Percentiles rank a stretch among this genome's conserved stretches.
Conservation (phyloP, 495 filamentous ascomycete genomes). For the Geopyxis carbonaria region DNA sequence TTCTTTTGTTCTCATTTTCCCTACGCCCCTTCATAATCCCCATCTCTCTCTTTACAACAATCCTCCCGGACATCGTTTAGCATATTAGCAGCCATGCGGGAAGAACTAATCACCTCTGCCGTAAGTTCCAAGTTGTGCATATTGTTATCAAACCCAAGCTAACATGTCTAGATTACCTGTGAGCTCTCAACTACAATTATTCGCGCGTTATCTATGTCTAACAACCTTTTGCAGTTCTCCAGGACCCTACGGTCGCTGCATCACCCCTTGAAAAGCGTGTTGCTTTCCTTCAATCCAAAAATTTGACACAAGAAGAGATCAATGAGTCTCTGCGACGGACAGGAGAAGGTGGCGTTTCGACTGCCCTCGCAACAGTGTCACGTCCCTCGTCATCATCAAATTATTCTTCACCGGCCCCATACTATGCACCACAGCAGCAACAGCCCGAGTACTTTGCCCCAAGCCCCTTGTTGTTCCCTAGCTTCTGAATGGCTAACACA, state of each 20-base stretch:
- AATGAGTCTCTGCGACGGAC: slow-evolving; percentile 63
- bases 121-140: slow-evolving; percentile 30
- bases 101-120: slow-evolving; percentile 71
- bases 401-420: slow-evolving; percentile 52
- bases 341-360: slow-evolving; percentile 34
- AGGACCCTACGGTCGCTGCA: slow-evolving; percentile 76
- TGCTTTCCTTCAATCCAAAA: slow-evolving; percentile 90
- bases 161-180: slow-evolving; percentile 35
- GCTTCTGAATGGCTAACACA: background rate
- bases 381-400: slow-evolving; percentile 33
- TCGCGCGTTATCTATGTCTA: background rate
- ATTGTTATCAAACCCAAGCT: background rate
- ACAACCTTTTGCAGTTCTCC: slow-evolving; percentile 46
- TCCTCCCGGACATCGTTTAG: too few species aligned
- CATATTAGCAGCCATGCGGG: slow-evolving; percentile 45
- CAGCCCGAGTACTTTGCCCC: slow-evolving; percentile 26
- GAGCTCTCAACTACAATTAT: slow-evolving; percentile 12
- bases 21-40: too few species aligned
- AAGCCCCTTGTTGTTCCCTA: background rate
- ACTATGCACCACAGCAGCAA: slow-evolving; percentile 43
- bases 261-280: slow-evolving; percentile 85
- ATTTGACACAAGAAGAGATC: slow-evolving; percentile 89
- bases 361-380: slow-evolving; percentile 7
- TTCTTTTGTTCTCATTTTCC: too few species aligned
- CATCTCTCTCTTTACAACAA: too few species aligned